These are phyloP conservation scores for Senna siamea DNA, from an alignment of 306 rosid genomes.

Conservation along the genomic window DNA sequence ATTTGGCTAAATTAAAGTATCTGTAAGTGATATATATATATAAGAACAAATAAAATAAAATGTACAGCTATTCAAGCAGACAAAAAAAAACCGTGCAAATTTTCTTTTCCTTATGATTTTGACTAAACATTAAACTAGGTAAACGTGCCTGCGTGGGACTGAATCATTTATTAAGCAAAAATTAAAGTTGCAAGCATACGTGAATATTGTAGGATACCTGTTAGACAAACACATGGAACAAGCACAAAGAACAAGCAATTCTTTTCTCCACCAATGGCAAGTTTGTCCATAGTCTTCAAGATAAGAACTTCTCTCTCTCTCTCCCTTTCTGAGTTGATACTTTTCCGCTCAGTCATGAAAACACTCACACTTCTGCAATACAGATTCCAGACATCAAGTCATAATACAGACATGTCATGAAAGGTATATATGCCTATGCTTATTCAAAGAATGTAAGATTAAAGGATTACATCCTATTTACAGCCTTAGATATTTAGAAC, in stretches of 20 bases:
- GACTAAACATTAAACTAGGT: slow-evolving; percentile 52
- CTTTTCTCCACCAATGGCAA: slow-evolving; percentile 34
- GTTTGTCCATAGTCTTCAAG: slow-evolving; percentile 8
- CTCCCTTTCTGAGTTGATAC: neutral
- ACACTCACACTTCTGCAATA: neutral
- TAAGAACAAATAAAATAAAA: neutral
- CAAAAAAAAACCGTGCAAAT: slow-evolving; percentile 21
- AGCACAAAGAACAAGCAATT: slow-evolving; percentile 40
- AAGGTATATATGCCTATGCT: neutral
- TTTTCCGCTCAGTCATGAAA: neutral
- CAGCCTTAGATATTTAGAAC: neutral
- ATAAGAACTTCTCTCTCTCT: slow-evolving; percentile 16
- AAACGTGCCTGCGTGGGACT: slow-evolving; percentile 38
- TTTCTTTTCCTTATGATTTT: slow-evolving; percentile 41
- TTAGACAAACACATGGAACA: slow-evolving; percentile 47
- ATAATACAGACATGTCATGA: neutral
- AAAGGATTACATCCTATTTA: neutral
- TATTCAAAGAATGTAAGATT: neutral
- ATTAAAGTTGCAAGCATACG: slow-evolving; percentile 30
- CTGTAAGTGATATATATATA: no score
- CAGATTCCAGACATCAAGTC: slow-evolving; percentile 5
- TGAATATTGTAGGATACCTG: slow-evolving; percentile 34
- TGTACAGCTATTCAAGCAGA: slow-evolving; percentile 37
- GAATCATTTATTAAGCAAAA: slow-evolving; percentile 35
- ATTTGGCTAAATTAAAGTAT: slow-evolving; percentile 7